A percentile compares a stretch with the other conserved stretches of the same genome.
phyloP scores from a whole-genome alignment of 495 filamentous ascomycete species.

The Amorphotheca resinae region DNA sequence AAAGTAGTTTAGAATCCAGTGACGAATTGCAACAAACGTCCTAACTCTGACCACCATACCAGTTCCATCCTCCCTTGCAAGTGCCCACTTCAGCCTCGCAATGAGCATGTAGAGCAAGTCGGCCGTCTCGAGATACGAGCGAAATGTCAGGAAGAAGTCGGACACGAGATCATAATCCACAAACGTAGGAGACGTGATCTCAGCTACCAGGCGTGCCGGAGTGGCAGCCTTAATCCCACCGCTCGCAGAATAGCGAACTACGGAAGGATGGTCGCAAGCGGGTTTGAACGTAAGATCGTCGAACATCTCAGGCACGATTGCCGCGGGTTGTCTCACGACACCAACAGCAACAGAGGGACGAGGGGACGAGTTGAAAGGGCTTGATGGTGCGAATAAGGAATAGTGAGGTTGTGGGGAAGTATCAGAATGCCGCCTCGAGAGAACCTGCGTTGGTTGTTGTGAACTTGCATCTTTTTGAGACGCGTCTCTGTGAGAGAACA shows the following conservation, averaged over 20 bases:
- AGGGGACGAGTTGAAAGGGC: constrained; percentile 4
- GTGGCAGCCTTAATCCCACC: constrained; percentile 81
- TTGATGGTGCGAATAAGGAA: constrained; percentile 10
- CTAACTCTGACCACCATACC: constrained; percentile 87
- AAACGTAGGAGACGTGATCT: constrained; percentile 92
- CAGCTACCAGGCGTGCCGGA: constrained; percentile 83
- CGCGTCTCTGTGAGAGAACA: constrained; percentile 12
- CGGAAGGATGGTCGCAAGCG: constrained; percentile 57
- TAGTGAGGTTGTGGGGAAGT: constrained; percentile 24
- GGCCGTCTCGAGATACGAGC: constrained; percentile 62
- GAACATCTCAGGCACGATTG: constrained; percentile 53
- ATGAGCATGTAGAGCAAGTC: constrained; percentile 75
- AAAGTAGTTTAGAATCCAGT: constrained; percentile 99
- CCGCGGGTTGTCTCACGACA: constrained; percentile 7
- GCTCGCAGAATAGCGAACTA: constrained; percentile 72
- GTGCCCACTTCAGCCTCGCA: constrained; percentile 76
- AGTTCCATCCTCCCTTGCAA: constrained; percentile 66
- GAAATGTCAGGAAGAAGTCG: constrained; percentile 95
- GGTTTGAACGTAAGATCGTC: constrained; percentile 63
- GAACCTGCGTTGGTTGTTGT: constrained; percentile 22
- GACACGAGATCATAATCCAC: constrained; percentile 96
- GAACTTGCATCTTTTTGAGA: constrained; percentile 15
- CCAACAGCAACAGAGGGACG: constrained; percentile 1
- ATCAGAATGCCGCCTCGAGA: constrained; percentile 29
- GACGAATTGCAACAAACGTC: constrained; percentile 89